A percentile compares a stretch with the other conserved stretches of the same genome.
Evolutionary conservation across 257 asterid species (phyloP).

Genomic region (Gentiana macrophylla): DNA sequence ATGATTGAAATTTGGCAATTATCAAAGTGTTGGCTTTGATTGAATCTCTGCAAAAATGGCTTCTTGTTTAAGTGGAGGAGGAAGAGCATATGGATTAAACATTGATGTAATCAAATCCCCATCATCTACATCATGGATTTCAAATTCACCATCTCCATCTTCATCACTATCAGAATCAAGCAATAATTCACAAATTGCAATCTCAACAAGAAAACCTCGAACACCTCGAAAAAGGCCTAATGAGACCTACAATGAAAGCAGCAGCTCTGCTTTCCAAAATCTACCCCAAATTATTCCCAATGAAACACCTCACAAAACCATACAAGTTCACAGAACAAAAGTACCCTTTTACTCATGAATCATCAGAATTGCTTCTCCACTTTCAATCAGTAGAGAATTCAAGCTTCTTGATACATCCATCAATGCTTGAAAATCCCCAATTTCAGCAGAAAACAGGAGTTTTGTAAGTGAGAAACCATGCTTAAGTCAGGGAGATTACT

Average conservation of each 20-base stretch:
- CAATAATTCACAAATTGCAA: slow-evolving; percentile 47
- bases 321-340: slow-evolving; percentile 34
- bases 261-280: slow-evolving; percentile 82
- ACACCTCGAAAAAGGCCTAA: slow-evolving; percentile 89
- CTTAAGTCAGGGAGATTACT: slow-evolving; percentile 48
- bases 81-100: slow-evolving; percentile 60
- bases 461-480: slow-evolving; percentile 28
- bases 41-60: no score
- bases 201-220: slow-evolving; percentile 72
- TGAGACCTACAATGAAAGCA: slow-evolving; percentile 81
- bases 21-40: no score
- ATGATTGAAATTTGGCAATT: no score
- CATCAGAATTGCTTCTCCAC: slow-evolving; percentile 50
- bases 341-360: slow-evolving; percentile 31
- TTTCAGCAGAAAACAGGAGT: slow-evolving; percentile 12
- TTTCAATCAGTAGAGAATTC: slow-evolving; percentile 28
- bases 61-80: slow-evolving; percentile 65
- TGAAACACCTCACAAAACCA: slow-evolving; percentile 34
- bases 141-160: slow-evolving; percentile 71
- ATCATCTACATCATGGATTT: slow-evolving; percentile 58
- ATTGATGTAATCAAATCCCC: slow-evolving; percentile 71
- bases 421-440: slow-evolving; percentile 18
- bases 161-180: slow-evolving; percentile 79
- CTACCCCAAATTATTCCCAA: slow-evolving; percentile 64
- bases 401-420: slow-evolving; percentile 24